These are phyloP conservation scores for Phytophthora fragariae DNA, from an alignment of 352 stramenopile species.

Conservation along the genomic window DNA sequence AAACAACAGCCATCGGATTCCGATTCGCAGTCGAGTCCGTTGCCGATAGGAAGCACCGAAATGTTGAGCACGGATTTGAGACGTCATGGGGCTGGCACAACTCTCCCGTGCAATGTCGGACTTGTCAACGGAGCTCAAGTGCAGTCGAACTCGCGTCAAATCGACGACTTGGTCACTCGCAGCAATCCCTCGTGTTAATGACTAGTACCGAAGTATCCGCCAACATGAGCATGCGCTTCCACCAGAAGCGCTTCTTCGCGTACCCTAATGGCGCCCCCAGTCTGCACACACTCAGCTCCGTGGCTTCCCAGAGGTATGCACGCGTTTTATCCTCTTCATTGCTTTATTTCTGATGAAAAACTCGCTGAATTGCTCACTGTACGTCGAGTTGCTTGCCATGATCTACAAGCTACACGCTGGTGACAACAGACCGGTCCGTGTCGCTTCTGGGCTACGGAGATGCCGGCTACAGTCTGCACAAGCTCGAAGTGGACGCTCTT, in stretches of 20 bases:
- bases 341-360: not conserved
- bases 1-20: too few species aligned
- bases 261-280: slow-evolving; percentile 62
- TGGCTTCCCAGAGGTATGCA: slow-evolving; percentile 45
- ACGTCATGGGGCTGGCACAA: too few species aligned
- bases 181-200: slow-evolving; percentile 14
- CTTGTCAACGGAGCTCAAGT: too few species aligned
- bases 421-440: slow-evolving; percentile 73
- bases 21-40: too few species aligned
- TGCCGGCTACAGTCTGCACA: slow-evolving; percentile 46
- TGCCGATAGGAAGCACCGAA: too few species aligned
- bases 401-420: slow-evolving; percentile 59
- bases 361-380: slow-evolving; percentile 1
- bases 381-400: not conserved
- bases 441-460: slow-evolving; percentile 48
- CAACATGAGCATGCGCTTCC: slow-evolving; percentile 43
- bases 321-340: not conserved
- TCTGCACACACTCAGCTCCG: slow-evolving; percentile 59
- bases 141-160: too few species aligned
- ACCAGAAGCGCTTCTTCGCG: slow-evolving; percentile 75
- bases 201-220: slow-evolving; percentile 1
- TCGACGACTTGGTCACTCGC: too few species aligned
- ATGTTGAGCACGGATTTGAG: too few species aligned
- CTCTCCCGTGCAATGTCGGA: too few species aligned
- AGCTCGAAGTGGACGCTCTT: slow-evolving; percentile 44